phyloP scores from a whole-genome alignment of 331 rosid species.

The Dryas integrifolia region DNA sequence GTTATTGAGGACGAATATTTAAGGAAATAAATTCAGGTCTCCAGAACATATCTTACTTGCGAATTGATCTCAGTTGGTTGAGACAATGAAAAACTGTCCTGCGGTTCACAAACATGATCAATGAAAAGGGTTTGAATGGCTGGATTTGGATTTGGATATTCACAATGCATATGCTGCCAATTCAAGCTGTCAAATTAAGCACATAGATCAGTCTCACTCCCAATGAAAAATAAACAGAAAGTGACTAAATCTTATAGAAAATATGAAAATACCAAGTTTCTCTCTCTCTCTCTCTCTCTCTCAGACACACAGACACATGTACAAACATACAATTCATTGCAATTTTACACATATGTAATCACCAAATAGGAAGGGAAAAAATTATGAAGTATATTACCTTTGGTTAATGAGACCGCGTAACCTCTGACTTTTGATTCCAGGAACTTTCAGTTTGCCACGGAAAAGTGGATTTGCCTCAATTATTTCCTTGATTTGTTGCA shows the following conservation, averaged over 20 bases:
- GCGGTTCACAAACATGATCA: slow-evolving; percentile 28
- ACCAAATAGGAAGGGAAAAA: slow-evolving; percentile 2
- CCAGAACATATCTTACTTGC: slow-evolving; percentile 10
- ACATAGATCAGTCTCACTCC: slow-evolving; percentile 22
- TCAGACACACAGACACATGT: background rate
- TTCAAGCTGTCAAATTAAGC: slow-evolving; percentile 36
- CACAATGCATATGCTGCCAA: slow-evolving; percentile 31
- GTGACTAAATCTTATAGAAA: background rate
- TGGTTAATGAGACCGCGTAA: slow-evolving; percentile 23
- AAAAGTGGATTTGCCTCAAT: slow-evolving; percentile 36
- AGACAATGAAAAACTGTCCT: background rate
- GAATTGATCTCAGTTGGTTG: slow-evolving; percentile 14
- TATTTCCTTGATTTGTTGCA: slow-evolving; percentile 15
- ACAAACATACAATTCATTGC: background rate
- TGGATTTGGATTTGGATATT: slow-evolving; percentile 14
- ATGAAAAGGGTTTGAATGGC: slow-evolving; percentile 19
- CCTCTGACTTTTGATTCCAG: slow-evolving; percentile 15
- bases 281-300: too few species aligned
- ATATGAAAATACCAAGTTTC: too few species aligned
- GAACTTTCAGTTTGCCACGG: slow-evolving; percentile 22
- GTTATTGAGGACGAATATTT: background rate
- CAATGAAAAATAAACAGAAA: background rate
- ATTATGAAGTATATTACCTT: slow-evolving; percentile 22
- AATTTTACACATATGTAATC: background rate
- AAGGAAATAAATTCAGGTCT: background rate